These are phyloP conservation scores for Penicillium ucsense DNA, from an alignment of 495 filamentous ascomycete genomes.

Conservation along the genomic window DNA sequence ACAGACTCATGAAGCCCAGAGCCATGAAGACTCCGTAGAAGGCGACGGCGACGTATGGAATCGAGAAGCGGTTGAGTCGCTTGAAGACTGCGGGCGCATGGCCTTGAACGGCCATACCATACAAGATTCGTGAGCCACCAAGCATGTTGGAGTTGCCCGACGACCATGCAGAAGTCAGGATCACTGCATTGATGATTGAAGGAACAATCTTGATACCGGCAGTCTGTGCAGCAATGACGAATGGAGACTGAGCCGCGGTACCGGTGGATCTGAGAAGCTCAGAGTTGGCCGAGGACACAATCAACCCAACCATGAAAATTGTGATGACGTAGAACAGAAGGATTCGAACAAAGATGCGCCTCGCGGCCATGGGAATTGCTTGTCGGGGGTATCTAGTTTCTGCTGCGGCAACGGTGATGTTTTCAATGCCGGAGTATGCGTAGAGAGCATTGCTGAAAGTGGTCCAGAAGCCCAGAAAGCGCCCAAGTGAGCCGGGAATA, in stretches of 20 bases:
- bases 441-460: conserved; percentile 47
- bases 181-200: conserved; percentile 41
- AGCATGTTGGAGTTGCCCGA: conserved; percentile 40
- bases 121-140: conserved; percentile 35
- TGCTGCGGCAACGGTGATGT: conserved; percentile 39
- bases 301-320: conserved; percentile 33
- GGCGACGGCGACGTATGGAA: conserved; percentile 44
- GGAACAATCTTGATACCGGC: conserved; percentile 33
- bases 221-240: conserved; percentile 39
- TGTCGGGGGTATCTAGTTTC: conserved; percentile 28
- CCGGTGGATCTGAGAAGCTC: conserved; percentile 32
- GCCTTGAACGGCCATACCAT: conserved; percentile 31
- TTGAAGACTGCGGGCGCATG: conserved; percentile 36
- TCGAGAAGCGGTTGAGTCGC: conserved; percentile 48
- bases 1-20: conserved; percentile 48
- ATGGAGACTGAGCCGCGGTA: conserved; percentile 36
- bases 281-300: conserved; percentile 35
- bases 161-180: conserved; percentile 36
- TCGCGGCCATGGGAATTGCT: conserved; percentile 30
- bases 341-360: conserved; percentile 31
- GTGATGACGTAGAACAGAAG: conserved; percentile 33
- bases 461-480: conserved; percentile 44
- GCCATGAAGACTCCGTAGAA: conserved; percentile 41
- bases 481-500: conserved; percentile 8
- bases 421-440: conserved; percentile 45